A percentile compares a stretch with the other conserved stretches of the same genome.
These are phyloP conservation scores for Pichia norvegensis DNA, from an alignment of 1,139 yeast species.

Conservation along the genomic window DNA sequence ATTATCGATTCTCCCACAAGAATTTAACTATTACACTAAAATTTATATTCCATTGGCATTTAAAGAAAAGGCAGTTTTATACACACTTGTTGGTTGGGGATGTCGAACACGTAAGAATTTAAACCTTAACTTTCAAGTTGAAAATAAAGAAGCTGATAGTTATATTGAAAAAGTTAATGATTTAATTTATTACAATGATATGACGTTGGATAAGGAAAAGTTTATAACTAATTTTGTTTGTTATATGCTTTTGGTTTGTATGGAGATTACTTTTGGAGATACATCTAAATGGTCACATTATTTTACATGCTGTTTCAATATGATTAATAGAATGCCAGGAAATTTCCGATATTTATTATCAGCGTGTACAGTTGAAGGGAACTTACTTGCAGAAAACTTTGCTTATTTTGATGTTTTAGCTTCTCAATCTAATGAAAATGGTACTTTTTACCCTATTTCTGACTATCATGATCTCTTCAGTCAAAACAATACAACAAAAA, in stretches of 20 bases:
- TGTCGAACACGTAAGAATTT: slow-evolving; percentile 20
- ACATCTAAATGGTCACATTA: slow-evolving; percentile 30
- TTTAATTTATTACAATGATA: slow-evolving; percentile 9
- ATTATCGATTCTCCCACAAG: slow-evolving; percentile 29
- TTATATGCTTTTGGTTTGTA: slow-evolving; percentile 30
- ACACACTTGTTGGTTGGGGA: slow-evolving; percentile 31
- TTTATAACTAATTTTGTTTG: slow-evolving; percentile 29
- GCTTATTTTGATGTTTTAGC: slow-evolving; percentile 40
- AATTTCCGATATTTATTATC: slow-evolving; percentile 24
- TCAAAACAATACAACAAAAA: slow-evolving; percentile 13
- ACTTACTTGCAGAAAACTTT: slow-evolving; percentile 35
- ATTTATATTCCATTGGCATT: slow-evolving; percentile 32
- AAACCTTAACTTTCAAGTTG: slow-evolving; percentile 20
- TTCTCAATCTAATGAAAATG: slow-evolving; percentile 31
- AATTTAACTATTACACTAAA: slow-evolving; percentile 29
- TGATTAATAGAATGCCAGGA: slow-evolving; percentile 30
- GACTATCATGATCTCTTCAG: slow-evolving; percentile 27
- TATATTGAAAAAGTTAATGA: slow-evolving; percentile 19
- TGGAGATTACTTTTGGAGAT: slow-evolving; percentile 33
- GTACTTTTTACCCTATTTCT: slow-evolving; percentile 33
- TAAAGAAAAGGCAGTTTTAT: slow-evolving; percentile 27
- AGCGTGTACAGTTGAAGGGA: slow-evolving; percentile 30
- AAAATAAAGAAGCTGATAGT: slow-evolving; percentile 18
- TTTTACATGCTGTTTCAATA: slow-evolving; percentile 28
- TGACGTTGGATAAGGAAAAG: slow-evolving; percentile 14